Percentiles rank a stretch among this genome's conserved stretches.
Conservation (phyloP, 345 rosid species). For the Pugionium dolabratum region DNA sequence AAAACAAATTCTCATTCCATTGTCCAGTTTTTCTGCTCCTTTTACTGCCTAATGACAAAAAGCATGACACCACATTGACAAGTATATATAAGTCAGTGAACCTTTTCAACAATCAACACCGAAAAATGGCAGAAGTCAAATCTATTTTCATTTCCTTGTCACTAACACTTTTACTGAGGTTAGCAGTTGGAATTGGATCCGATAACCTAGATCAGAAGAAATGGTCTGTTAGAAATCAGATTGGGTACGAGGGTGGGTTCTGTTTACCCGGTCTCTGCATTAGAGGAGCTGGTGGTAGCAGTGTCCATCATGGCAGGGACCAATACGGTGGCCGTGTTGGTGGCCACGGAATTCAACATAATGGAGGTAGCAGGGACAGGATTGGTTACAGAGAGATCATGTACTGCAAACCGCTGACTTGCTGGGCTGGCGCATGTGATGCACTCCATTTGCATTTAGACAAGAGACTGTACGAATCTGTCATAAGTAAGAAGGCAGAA, state of each 20-base stretch:
- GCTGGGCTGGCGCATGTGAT: slow-evolving; percentile 28
- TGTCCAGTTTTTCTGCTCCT: slow-evolving; percentile 17
- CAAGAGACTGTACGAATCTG: slow-evolving; percentile 20
- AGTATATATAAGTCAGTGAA: slow-evolving; percentile 14
- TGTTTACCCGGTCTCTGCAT: slow-evolving; percentile 41
- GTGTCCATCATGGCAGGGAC: background rate
- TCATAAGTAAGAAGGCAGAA: too few relatives aligned
- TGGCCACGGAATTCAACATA: background rate
- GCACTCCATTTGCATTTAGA: slow-evolving; percentile 34
- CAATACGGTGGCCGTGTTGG: background rate
- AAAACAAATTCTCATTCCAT: slow-evolving; percentile 16
- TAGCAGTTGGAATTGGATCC: slow-evolving; percentile 21
- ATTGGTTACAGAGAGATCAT: slow-evolving; percentile 11
- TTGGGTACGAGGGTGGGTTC: slow-evolving; percentile 34
- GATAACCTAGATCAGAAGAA: slow-evolving; percentile 26
- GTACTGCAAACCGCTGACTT: slow-evolving; percentile 30
- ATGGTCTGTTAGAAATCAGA: slow-evolving; percentile 24
- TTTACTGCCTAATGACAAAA: slow-evolving; percentile 23
- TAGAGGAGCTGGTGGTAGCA: slow-evolving; percentile 31
- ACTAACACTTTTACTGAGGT: slow-evolving; percentile 31
- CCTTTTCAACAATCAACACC: slow-evolving; percentile 8
- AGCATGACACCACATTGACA: slow-evolving; percentile 29
- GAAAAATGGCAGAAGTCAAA: slow-evolving; percentile 37
- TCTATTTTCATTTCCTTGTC: slow-evolving; percentile 19
- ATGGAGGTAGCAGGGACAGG: background rate